Evolutionary conservation across 116 monocot genomes (phyloP).

Genomic region (Iris pallida): DNA sequence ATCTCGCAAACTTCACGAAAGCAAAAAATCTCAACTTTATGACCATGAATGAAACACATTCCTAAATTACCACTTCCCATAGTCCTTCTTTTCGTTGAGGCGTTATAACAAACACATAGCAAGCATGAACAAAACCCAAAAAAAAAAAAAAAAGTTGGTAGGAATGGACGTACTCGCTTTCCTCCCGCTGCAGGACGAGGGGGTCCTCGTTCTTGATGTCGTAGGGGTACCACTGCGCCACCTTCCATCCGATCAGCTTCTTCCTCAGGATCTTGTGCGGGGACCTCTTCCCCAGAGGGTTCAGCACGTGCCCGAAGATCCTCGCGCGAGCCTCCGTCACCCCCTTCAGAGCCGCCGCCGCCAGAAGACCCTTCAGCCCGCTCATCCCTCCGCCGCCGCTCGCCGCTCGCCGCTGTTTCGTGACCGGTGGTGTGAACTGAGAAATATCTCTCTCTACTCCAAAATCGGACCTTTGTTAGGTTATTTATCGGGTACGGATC

Average conservation of each 20-base stretch:
- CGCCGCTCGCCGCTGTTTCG: too few species aligned
- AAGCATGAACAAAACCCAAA: not conserved
- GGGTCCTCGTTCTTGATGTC: slow-evolving; percentile 92
- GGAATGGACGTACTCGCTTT: slow-evolving; percentile 52
- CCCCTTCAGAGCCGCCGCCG: slow-evolving; percentile 59
- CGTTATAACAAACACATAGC: slow-evolving; percentile 25
- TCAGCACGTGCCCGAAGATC: slow-evolving; percentile 90
- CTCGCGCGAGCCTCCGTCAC: slow-evolving; percentile 80
- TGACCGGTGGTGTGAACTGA: too few species aligned
- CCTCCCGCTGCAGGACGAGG: slow-evolving; percentile 52
- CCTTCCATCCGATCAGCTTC: slow-evolving; percentile 80
- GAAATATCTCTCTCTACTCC: too few species aligned
- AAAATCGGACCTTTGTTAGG: too few species aligned
- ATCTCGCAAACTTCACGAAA: too few species aligned
- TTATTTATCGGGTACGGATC: too few species aligned
- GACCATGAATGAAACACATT: too few species aligned
- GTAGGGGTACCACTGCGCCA: slow-evolving; percentile 86
- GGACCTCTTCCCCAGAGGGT: slow-evolving; percentile 72
- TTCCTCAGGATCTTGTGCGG: slow-evolving; percentile 81
- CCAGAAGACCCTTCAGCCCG: slow-evolving; percentile 37
- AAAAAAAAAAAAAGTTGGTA: not conserved
- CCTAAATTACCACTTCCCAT: too few species aligned
- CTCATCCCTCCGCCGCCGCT: not conserved
- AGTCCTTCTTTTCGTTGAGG: not conserved
- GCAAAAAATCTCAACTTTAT: too few species aligned